Conservation (phyloP, 1,284 basidiomycete genomes). For the Cronartium quercuum region DNA sequence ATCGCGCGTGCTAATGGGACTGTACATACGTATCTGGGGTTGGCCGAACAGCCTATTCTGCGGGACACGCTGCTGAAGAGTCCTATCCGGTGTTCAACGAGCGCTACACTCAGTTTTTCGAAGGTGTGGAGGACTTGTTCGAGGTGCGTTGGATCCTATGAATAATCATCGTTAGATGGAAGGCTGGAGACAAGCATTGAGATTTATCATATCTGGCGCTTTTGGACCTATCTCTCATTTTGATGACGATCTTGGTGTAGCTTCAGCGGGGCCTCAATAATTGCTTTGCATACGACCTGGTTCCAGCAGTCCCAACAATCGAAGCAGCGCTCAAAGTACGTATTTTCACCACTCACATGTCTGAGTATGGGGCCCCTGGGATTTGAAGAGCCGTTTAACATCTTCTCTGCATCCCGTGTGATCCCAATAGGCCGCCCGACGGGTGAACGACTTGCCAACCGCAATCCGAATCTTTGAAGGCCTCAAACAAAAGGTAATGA, state of each 20-base stretch:
- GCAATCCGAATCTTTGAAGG: slow-evolving; percentile 83
- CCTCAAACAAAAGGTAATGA: slow-evolving; percentile 47
- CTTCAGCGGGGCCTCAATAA: slow-evolving; percentile 97
- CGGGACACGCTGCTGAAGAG: slow-evolving; percentile 60
- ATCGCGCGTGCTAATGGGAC: background rate
- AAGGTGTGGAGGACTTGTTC: slow-evolving; percentile 86
- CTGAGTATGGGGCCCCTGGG: background rate
- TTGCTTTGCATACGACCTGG: slow-evolving; percentile 97
- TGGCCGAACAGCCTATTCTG: slow-evolving; percentile 14
- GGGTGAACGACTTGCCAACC: slow-evolving; percentile 94
- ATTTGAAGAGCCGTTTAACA: too few species aligned
- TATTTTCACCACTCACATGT: background rate
- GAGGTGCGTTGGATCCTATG: slow-evolving; percentile 53
- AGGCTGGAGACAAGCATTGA: too few species aligned
- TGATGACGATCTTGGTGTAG: background rate
- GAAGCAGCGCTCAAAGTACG: slow-evolving; percentile 35
- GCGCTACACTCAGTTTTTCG: slow-evolving; percentile 89
- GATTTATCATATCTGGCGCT: too few species aligned
- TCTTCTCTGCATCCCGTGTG: background rate
- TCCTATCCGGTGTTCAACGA: slow-evolving; percentile 88
- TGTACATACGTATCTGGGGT: too few species aligned
- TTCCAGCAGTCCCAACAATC: slow-evolving; percentile 59
- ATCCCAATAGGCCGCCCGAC: slow-evolving; percentile 63
- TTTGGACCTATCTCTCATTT: background rate
- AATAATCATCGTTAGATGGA: background rate